Evolutionary conservation across 805 yeast species (phyloP), one percentile per base, ranked within the genome.

Genomic region (Ogataea glucozyma): DNA sequence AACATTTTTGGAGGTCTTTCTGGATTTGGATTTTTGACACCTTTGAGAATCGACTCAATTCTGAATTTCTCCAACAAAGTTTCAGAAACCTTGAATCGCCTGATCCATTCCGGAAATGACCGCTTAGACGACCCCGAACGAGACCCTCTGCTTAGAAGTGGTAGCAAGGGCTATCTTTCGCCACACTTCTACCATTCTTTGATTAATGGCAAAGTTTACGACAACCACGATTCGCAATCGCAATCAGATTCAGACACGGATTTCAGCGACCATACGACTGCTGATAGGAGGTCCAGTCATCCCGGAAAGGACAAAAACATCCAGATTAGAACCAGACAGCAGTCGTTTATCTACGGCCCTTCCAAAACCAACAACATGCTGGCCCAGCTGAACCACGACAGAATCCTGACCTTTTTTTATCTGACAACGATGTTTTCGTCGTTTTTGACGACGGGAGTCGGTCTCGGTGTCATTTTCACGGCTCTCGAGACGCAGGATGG

Each of bases 351-450:
- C 5, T 40, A 41, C 27, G 50, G 50, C 6, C 14, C 43, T 3
- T 32, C 43, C 4, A 37, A 48, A 33, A 24, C 50, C 21, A 38
- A 52, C 32, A 53, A 53, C 22, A 32, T 52, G 16, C 24, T 53
- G 2, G 52, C 51, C 4, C 56, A 55, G 33, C 38, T 53, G 4
- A 65, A 63, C 13, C 72, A 75, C 41, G 79, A 75, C 51, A 56
- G 60, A 14, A 70, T 76, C 7, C 44, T 76, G 23, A 53, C 73
- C 1, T 69, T 75, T 31, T 48, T 77, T n/a, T 75, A 76, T 19
- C 47, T 72, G 26, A 47, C 71, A 3, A 58, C 70, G 13, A 59
- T 71, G 31, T 54, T 67, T 16, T 27, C 72, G 6, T 64, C 82
- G 3, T 54, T 72, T 1, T 52, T 73, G 14, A 56, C 71, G 9